Evolutionary conservation across 2,329 filamentous ascomycete species (phyloP), one percentile per base, ranked within the genome.

Genomic region (Fusarium palustre): DNA sequence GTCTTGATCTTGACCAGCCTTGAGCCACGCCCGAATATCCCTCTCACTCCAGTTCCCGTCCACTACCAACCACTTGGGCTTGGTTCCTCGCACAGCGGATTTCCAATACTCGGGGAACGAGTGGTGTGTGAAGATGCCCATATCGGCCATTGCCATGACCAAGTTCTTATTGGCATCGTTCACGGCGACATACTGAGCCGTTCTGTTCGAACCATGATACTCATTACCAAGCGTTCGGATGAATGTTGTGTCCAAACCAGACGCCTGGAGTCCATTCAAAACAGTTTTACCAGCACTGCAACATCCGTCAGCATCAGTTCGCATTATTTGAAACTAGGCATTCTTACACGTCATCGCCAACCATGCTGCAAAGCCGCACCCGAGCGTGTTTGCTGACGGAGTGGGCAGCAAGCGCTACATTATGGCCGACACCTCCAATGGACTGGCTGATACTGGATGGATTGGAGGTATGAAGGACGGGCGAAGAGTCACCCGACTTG

Each of bases 111-210:
- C 77, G 0, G 84, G 79, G 65, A 87, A 85, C 1, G 83, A 82
- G 64, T 86, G 81, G 18, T 80, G 76, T n/a, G 89, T 86, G 48
- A 97, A 87, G 72, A 97, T 95, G 57, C 85, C 87, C 94, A 98
- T 97, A 76, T 98, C 96, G 7, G 95, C 94, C 93, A 97, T 97
- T 46, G 94, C 95, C 67, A 97, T 80, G n/a, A 94, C 86, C 4
- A 99, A 87, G 68, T 94, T 91, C 78, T 94, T 97, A 63, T 91
- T 88, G 1, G 84, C 84, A 75, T 97, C 92, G 77, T 98, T 99
- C 69, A 98, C 84, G 18, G 95, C 92, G 5, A 98, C 88, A 77
- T 98, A 98, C 78, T 97, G 94, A 1, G 94, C 93, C 3, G 95
- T 98, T 58, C 92, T 87, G 33, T 84, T 85, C 2, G 85, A 84